Evolutionary conservation across 805 yeast species (phyloP).

Genomic region (Lachancea sp.): DNA sequence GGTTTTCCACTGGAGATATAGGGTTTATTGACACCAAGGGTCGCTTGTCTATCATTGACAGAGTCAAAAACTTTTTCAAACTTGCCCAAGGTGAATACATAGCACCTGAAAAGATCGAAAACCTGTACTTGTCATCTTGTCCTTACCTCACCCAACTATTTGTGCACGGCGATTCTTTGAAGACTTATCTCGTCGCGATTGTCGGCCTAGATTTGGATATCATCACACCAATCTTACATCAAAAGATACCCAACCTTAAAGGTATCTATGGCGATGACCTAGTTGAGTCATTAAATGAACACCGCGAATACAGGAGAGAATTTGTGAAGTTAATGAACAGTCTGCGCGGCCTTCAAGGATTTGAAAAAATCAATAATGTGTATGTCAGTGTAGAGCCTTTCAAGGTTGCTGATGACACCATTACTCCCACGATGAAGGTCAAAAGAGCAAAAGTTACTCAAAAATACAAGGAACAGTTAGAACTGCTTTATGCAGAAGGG

Average conservation of each 20-base stretch:
- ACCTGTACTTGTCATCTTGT: constrained; percentile 47
- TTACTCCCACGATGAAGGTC: constrained; percentile 63
- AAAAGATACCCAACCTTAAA: constrained; percentile 30
- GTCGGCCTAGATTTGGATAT: constrained; percentile 53
- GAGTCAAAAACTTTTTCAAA: constrained; percentile 76
- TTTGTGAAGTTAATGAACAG: constrained; percentile 21
- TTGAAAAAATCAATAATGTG: constrained; percentile 56
- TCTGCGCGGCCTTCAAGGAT: constrained; percentile 45
- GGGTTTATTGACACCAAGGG: constrained; percentile 48
- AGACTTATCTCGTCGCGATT: constrained; percentile 52
- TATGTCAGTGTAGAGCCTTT: constrained; percentile 52
- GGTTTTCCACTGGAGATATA: constrained; percentile 67
- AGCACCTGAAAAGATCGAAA: constrained; percentile 72
- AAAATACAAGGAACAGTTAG: constrained; percentile 37
- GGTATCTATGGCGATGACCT: constrained; percentile 28
- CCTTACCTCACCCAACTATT: constrained; percentile 49
- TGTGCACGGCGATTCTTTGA: constrained; percentile 58
- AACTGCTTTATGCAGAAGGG: constrained; percentile 46
- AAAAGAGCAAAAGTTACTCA: constrained; percentile 46
- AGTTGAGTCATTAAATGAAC: constrained; percentile 17
- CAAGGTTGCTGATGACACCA: constrained; percentile 50
- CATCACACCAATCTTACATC: constrained; percentile 30
- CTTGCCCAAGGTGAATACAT: constrained; percentile 61
- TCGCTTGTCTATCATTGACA: constrained; percentile 55
- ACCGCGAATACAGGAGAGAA: constrained; percentile 14